phyloP scores from a whole-genome alignment of 2,329 filamentous ascomycete species.

The Ophiosphaerella herpotricha region DNA sequence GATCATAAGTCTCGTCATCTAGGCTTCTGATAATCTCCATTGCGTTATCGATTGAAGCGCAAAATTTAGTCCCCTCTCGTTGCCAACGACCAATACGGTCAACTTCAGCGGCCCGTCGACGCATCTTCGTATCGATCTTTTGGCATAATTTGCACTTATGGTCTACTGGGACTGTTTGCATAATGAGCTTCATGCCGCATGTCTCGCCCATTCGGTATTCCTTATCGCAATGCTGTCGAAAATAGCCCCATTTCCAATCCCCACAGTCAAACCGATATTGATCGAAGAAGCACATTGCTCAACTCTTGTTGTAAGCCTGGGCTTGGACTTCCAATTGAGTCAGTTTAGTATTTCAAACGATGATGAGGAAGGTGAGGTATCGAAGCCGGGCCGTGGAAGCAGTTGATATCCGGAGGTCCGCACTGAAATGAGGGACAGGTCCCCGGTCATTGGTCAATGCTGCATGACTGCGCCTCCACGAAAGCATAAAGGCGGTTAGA shows the following conservation, averaged over 20 bases:
- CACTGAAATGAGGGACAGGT: too few species aligned
- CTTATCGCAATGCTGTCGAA: constrained; percentile 89
- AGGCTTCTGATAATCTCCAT: constrained; percentile 74
- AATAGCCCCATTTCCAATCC: constrained; percentile 94
- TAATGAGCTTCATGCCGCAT: constrained; percentile 90
- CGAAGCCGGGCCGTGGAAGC: too few species aligned
- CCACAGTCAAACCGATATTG: constrained; percentile 83
- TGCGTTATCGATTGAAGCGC: constrained; percentile 68
- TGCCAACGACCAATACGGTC: constrained; percentile 78
- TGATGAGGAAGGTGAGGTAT: too few species aligned
- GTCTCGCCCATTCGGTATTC: constrained; percentile 97
- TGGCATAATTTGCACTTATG: constrained; percentile 83
- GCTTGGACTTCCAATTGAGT: too few species aligned
- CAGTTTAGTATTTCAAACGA: too few species aligned
- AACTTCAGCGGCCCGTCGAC: constrained; percentile 73
- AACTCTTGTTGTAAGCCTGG: constrained; percentile 12
- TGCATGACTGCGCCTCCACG: too few species aligned
- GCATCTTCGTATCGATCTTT: constrained; percentile 83
- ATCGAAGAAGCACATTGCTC: constrained; percentile 92
- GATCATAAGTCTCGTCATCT: constrained; percentile 68
- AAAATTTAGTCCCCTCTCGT: constrained; percentile 66
- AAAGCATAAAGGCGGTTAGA: too few species aligned
- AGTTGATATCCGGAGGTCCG: too few species aligned
- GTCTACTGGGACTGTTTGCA: constrained; percentile 66
- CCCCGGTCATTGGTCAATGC: too few species aligned